Evolutionary conservation across 2,329 filamentous ascomycete genomes (phyloP).

Genomic region (Apiospora pterosperma): DNA sequence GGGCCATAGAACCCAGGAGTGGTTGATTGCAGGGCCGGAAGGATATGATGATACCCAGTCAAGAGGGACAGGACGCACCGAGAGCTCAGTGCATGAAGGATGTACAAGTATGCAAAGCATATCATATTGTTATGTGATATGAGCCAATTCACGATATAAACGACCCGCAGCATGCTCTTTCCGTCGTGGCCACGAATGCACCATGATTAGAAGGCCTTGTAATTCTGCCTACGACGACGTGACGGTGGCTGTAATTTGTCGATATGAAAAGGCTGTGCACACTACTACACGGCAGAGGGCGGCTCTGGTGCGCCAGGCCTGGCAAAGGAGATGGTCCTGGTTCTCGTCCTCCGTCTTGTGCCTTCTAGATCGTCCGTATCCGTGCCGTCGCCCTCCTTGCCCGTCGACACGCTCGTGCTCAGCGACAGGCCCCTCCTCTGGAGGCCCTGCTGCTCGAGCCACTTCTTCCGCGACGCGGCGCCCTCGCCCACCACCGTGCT

Average conservation of each 20-base stretch:
- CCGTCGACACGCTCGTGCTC: slow-evolving; percentile 11
- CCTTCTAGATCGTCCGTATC: slow-evolving; percentile 8
- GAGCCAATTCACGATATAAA: not conserved
- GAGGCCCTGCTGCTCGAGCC: not conserved
- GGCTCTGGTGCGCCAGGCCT: not conserved
- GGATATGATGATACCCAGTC: not conserved
- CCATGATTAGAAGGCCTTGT: too few species aligned
- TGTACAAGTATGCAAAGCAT: not conserved
- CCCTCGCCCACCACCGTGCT: slow-evolving; percentile 19
- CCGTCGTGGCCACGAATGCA: too few species aligned
- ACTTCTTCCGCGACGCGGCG: not conserved
- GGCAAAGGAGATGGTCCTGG: slow-evolving; percentile 17
- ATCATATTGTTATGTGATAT: not conserved
- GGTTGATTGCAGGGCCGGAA: not conserved
- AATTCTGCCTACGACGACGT: not conserved
- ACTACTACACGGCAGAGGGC: not conserved
- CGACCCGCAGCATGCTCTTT: not conserved
- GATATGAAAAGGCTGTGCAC: not conserved
- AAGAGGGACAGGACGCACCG: not conserved
- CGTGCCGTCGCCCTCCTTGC: slow-evolving; percentile 12
- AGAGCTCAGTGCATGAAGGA: not conserved
- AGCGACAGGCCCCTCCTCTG: slow-evolving; percentile 7
- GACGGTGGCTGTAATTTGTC: not conserved
- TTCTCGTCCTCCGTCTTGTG: not conserved
- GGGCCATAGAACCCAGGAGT: not conserved